These are phyloP conservation scores for Aspergillus sclerotialis DNA, from an alignment of 2,329 filamentous ascomycete genomes.

Conservation along the genomic window DNA sequence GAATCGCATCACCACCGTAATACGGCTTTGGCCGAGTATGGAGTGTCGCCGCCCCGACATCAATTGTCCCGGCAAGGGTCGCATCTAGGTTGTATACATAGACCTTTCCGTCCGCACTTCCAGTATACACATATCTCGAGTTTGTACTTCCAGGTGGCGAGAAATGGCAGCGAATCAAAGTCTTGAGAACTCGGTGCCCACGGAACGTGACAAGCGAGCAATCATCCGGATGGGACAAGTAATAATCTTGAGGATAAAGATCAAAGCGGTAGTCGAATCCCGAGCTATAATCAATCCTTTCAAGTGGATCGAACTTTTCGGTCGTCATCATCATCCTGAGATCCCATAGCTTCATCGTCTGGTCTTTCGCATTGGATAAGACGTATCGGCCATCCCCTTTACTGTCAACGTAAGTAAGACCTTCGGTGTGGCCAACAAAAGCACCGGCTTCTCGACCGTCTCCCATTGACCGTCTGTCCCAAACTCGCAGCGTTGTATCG, in stretches of 20 bases:
- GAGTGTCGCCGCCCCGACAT: slow-evolving; percentile 66
- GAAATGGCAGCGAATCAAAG: slow-evolving; percentile 91
- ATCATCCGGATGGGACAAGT: slow-evolving; percentile 67
- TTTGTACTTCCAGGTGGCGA: slow-evolving; percentile 80
- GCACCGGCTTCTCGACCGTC: slow-evolving; percentile 57
- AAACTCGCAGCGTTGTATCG: slow-evolving; percentile 88
- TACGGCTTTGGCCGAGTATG: slow-evolving; percentile 53
- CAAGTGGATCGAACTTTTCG: slow-evolving; percentile 48
- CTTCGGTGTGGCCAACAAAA: slow-evolving; percentile 60
- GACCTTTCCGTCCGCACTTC: slow-evolving; percentile 81
- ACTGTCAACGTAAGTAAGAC: slow-evolving; percentile 62
- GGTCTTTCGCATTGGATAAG: slow-evolving; percentile 89
- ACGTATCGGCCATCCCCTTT: slow-evolving; percentile 88
- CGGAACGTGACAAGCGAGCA: slow-evolving; percentile 91
- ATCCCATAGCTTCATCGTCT: slow-evolving; percentile 97
- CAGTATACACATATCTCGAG: slow-evolving; percentile 86
- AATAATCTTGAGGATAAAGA: slow-evolving; percentile 48
- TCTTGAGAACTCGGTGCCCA: slow-evolving; percentile 81
- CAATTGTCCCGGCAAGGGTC: slow-evolving; percentile 68
- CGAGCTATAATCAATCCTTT: slow-evolving; percentile 47
- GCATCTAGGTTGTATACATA: slow-evolving; percentile 93
- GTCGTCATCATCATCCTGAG: slow-evolving; percentile 79
- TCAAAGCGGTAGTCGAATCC: slow-evolving; percentile 59
- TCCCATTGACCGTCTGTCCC: slow-evolving; percentile 72
- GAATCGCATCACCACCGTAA: slow-evolving; percentile 48